These are phyloP conservation scores for Pyronema domesticum DNA, from an alignment of 495 filamentous ascomycete genomes.

Conservation along the genomic window DNA sequence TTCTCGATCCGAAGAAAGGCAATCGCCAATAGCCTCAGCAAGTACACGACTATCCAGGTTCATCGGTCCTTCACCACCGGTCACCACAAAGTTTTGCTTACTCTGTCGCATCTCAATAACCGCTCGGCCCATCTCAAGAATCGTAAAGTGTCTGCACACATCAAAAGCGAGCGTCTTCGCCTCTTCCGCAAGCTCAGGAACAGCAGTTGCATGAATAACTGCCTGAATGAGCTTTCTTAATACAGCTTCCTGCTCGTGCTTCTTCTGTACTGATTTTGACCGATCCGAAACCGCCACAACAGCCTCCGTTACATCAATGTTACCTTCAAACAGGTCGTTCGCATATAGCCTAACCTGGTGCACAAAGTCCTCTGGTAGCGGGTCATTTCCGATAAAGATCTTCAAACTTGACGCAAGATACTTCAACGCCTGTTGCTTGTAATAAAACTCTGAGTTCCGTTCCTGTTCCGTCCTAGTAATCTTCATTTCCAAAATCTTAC, in stretches of 20 bases:
- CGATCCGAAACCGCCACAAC: constrained; percentile 53
- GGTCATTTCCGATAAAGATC: constrained; percentile 72
- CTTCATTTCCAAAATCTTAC: constrained; percentile 64
- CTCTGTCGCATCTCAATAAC: constrained; percentile 57
- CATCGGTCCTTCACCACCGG: constrained; percentile 68
- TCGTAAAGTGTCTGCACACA: constrained; percentile 70
- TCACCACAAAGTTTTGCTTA: constrained; percentile 59
- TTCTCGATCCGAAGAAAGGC: constrained; percentile 60
- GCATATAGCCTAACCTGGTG: constrained; percentile 72
- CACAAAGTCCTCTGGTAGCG: constrained; percentile 72
- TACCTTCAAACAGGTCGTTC: constrained; percentile 57
- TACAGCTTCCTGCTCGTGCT: constrained; percentile 57
- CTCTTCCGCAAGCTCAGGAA: constrained; percentile 57
- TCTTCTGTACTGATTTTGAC: constrained; percentile 69
- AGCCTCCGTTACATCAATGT: constrained; percentile 43
- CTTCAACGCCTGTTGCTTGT: constrained; percentile 83
- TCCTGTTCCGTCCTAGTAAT: constrained; percentile 30
- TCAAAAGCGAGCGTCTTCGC: constrained; percentile 58
- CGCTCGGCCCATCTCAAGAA: constrained; percentile 74
- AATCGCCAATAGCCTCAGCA: constrained; percentile 74
- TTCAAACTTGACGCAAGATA: constrained; percentile 77
- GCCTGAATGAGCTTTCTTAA: constrained; percentile 78
- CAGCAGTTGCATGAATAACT: constrained; percentile 64
- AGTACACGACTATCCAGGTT: constrained; percentile 70
- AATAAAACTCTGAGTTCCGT: constrained; percentile 63